Evolutionary conservation across 208 protist species (phyloP).

Genomic region (Acanthamoeba royreba): DNA sequence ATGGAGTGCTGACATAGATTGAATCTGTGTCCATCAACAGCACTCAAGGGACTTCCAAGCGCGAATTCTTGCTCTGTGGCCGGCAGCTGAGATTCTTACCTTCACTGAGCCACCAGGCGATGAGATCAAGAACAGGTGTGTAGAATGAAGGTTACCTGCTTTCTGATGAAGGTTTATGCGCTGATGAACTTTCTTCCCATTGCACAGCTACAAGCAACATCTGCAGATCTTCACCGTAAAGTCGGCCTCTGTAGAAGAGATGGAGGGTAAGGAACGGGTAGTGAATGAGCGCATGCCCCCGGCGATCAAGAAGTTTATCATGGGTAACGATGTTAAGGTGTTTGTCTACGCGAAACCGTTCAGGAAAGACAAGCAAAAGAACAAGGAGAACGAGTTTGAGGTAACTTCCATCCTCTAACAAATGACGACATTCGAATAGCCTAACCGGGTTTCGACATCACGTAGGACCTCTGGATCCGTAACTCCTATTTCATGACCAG

Average conservation of each 20-base stretch:
- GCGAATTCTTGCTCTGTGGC: background rate
- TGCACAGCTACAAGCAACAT: slow-evolving; percentile 41
- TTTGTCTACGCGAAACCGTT: slow-evolving; percentile 71
- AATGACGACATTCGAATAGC: background rate
- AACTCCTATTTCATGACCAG: slow-evolving; percentile 58
- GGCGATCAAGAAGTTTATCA: slow-evolving; percentile 29
- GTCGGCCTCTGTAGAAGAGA: slow-evolving; percentile 10
- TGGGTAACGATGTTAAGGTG: slow-evolving; percentile 49
- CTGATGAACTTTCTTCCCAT: background rate
- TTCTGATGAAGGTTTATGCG: background rate
- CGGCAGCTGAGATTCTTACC: slow-evolving; percentile 9
- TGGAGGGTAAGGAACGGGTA: slow-evolving; percentile 27
- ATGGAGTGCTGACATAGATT: background rate
- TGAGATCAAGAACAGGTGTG: slow-evolving; percentile 20
- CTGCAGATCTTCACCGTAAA: slow-evolving; percentile 53
- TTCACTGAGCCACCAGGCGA: slow-evolving; percentile 36
- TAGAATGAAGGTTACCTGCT: background rate
- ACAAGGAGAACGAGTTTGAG: slow-evolving; percentile 54
- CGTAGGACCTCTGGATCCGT: slow-evolving; percentile 61
- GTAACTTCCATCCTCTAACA: background rate
- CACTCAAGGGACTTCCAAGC: slow-evolving; percentile 33
- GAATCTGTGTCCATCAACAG: background rate
- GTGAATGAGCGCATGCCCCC: slow-evolving; percentile 36
- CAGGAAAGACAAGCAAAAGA: slow-evolving; percentile 52
- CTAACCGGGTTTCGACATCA: background rate